Base-by-base conservation (phyloP, 306 rosid genomes). In the Crataegus laevigata region DNA sequence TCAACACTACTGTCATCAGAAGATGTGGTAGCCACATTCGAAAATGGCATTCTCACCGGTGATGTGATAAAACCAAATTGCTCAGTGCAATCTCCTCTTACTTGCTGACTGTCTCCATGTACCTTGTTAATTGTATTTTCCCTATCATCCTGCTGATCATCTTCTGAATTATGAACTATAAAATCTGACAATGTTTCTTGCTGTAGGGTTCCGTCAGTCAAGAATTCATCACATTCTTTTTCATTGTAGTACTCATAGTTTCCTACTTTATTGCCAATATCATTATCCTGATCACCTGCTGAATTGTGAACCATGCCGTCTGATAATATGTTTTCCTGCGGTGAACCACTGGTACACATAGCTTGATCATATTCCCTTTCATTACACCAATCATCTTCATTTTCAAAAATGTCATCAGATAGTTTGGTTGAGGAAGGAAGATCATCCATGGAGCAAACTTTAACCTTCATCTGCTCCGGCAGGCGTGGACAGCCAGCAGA, bases 401-500 rank as follows among this genome's bases (percentile, higher is more conserved):
- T 85, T 75, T 83, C 93, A 32, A 69, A 70, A 32, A 79, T 75
- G 69, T 80, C 75, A 36, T 76, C 85, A 18, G 78, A 45, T 43
- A 82, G 72, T 81, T 83, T 87, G 40, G 82, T 61, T 64, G 21
- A 50, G 54, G 98, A 89, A 2, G 96, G 98, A 79, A 92, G 97
- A 69, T 92, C 98, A 43, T 88, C 88, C 89, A 92, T 82, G 66
- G 89, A 77, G 74, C 87, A 78, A 51, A 87, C 78, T 75, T 86
- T 83, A 71, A 87, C 85, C 77, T 77, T 92, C 98, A 89, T 88
- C 73, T 89, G 91, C 69, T 59, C 78, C 0, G 98, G 99, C 81
- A 96, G 84, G 79, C 84, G 76, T 0, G 93, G 96, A 77, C 97
- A 90, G 78, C 92, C 90, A 21, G 92, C 91, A n/a, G 87, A 82